Base-by-base conservation (phyloP, 108 stramenopile genomes). In the Skeletonema grethae region DNA sequence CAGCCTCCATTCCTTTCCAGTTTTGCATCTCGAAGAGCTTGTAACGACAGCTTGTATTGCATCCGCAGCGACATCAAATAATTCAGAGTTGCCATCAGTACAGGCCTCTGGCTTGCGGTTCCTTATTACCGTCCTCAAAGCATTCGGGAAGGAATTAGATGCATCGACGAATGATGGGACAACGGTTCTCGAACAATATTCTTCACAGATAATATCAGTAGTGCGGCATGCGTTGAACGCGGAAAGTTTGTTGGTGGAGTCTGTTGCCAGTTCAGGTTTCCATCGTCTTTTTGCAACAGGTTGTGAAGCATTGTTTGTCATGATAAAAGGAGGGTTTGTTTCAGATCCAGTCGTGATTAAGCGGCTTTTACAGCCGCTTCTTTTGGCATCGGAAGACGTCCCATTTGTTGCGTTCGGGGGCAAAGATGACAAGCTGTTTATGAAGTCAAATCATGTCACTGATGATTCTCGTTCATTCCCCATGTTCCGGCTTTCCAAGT, bases 141-240 rank as follows among this genome's bases (percentile, higher is more conserved):
- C 61, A n/a, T 91, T 95, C 79, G 85, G 87, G 6, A 35, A 59
- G 25, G 73, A 87, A 62, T 80, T 78, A 43, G 93, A 94, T 71
- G 28, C 32, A 10, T 82, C 90, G 28, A 87, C 86, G 12, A 75
- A 85, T 34, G 72, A 84, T 65, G 82, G 67, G 4, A 64, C 80
- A 16, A 24, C 53, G 22, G 64, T 95, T 4, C 70, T 95, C 30
- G 70, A 87, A 25, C 88, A 92, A 46, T 91, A 86, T 67, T 82
- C 87, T 22, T 89, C 90, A 7, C 94, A 95, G 53, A 87, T 95
- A 7, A 80, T 85, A 2, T 90, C 94, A 3, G 79, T 85, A 13
- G 82, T 91, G 59, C 88, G 90, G 56, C 90, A 89, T 69, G 78
- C 89, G n/a, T 70, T 95, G 5, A 77, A 71, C 32, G 35, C 63